These are phyloP conservation scores for Tillandsia leiboldiana DNA, from an alignment of 176 grass and related monocot species.

Conservation along the genomic window DNA sequence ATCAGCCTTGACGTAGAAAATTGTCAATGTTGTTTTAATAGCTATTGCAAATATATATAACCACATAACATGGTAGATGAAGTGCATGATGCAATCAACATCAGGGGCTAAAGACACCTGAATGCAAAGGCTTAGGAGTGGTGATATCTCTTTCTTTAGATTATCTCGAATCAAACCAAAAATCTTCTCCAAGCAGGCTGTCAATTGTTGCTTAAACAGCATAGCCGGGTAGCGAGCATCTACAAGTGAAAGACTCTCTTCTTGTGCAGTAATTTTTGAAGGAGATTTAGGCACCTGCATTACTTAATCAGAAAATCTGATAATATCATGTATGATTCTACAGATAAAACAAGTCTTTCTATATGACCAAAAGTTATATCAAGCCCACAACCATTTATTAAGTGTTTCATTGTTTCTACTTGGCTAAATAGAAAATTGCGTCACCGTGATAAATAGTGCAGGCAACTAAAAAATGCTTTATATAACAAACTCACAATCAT, in stretches of 20 bases:
- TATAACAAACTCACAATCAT: too few species aligned
- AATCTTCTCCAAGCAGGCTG: constrained; percentile 77
- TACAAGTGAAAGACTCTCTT: constrained; percentile 28
- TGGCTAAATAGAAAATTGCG: background rate
- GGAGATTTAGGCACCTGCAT: constrained; percentile 35
- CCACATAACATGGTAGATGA: background rate
- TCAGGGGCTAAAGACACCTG: constrained; percentile 32
- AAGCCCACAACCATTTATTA: background rate
- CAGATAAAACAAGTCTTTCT: background rate
- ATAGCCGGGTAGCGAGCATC: constrained; percentile 80
- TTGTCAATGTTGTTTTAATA: too few species aligned
- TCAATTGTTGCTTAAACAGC: constrained; percentile 86
- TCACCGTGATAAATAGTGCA: background rate
- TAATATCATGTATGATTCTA: background rate
- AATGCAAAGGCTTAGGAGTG: constrained; percentile 70
- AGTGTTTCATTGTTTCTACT: background rate
- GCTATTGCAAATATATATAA: constrained; percentile 9
- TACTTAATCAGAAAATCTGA: constrained; percentile 8
- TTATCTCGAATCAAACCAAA: constrained; percentile 82
- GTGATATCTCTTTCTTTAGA: constrained; percentile 87
- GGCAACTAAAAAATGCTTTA: background rate
- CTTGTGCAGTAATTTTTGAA: constrained; percentile 44
- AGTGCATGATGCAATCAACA: background rate
- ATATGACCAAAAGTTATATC: background rate
- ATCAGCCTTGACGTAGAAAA: too few species aligned